These are phyloP conservation scores for Serendipita indica DNA, from an alignment of 768 basidiomycete species.

Conservation along the genomic window DNA sequence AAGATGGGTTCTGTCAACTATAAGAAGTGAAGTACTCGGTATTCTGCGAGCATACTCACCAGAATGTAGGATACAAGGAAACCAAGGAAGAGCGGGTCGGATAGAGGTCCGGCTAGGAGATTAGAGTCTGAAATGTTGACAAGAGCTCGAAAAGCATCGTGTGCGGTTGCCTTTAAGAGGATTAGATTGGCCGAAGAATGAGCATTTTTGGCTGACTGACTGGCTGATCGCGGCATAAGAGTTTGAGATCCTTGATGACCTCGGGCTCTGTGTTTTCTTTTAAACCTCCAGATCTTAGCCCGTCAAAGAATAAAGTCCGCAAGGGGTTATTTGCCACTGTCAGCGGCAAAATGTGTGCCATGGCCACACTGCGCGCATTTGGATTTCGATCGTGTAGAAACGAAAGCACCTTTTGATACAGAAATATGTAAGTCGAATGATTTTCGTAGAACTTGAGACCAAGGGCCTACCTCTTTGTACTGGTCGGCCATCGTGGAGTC, in stretches of 20 bases:
- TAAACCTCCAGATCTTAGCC: conserved; percentile 41
- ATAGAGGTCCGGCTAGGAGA: conserved; percentile 46
- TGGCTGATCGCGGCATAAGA: conserved; percentile 78
- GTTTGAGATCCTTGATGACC: conserved; percentile 64
- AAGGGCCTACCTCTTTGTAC: conserved; percentile 26
- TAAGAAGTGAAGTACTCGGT: conserved; percentile 13
- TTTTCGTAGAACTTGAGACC: neutral
- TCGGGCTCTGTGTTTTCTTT: conserved; percentile 47
- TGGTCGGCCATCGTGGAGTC: conserved; percentile 32
- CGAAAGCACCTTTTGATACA: conserved; percentile 47
- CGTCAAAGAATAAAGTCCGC: conserved; percentile 59
- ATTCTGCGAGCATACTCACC: conserved; percentile 27
- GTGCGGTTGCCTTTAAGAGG: conserved; percentile 55
- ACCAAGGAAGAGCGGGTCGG: conserved; percentile 54
- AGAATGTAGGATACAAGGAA: conserved; percentile 85
- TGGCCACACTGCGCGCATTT: conserved; percentile 72
- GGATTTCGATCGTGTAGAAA: conserved; percentile 82
- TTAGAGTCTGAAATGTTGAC: conserved; percentile 86
- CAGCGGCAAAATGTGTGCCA: conserved; percentile 69
- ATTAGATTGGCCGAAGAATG: neutral
- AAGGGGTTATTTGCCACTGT: conserved; percentile 57
- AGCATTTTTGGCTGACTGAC: conserved; percentile 27
- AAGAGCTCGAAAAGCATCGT: conserved; percentile 87
- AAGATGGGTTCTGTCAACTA: conserved; percentile 60
- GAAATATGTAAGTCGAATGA: neutral